A percentile compares a stretch with the other conserved stretches of the same genome.
Conservation (phyloP, 352 stramenopile genomes). For the Thalassiosira livingstoniorum region DNA sequence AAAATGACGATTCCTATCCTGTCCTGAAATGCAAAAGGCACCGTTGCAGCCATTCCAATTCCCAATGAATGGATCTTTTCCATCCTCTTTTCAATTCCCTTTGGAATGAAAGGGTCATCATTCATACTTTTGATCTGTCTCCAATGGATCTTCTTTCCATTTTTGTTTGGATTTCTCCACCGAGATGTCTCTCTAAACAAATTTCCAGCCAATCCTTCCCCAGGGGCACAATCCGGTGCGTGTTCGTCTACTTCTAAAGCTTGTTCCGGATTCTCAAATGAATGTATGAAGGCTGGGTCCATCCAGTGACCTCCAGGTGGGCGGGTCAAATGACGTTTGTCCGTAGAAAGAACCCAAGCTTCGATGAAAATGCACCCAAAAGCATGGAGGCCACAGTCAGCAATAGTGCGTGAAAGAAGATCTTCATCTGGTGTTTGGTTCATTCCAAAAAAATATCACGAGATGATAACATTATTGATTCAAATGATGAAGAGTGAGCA, state of each 20-base stretch:
- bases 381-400: constrained; percentile 54
- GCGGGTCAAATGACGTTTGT: constrained; percentile 38
- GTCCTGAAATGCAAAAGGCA: constrained; percentile 39
- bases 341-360: constrained; percentile 54
- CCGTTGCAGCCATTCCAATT: constrained; percentile 37
- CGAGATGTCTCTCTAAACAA: constrained; percentile 24
- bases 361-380: constrained; percentile 64
- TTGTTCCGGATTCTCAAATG: background rate
- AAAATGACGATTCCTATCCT: constrained; percentile 63
- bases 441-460: too few species aligned
- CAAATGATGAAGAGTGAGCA: too few species aligned
- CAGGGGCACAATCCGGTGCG: constrained; percentile 27
- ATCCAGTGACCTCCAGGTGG: constrained; percentile 52
- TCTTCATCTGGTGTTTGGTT: too few species aligned
- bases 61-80: constrained; percentile 27
- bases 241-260: constrained; percentile 15
- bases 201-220: constrained; percentile 35
- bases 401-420: constrained; percentile 41
- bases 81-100: constrained; percentile 18
- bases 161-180: background rate
- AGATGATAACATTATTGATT: too few species aligned
- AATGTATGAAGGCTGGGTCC: constrained; percentile 44
- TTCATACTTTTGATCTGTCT: constrained; percentile 50
- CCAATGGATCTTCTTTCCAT: constrained; percentile 28
- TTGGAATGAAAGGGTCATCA: constrained; percentile 48